Evolutionary conservation across 352 stramenopile species (phyloP).

Genomic region (Aphanomyces cochlioides): DNA sequence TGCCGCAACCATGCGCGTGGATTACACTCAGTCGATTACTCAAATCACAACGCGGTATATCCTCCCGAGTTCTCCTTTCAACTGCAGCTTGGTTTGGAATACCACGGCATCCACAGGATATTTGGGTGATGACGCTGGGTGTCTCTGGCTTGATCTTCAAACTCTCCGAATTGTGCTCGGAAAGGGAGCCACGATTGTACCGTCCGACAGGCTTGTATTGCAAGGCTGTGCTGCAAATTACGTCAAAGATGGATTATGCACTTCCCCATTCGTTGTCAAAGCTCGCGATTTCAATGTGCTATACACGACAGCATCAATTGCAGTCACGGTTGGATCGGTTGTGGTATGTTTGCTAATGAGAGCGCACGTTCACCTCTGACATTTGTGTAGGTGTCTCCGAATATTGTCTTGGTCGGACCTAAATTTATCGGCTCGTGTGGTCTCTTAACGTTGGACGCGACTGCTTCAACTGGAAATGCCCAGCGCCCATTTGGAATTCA

Average conservation of each 20-base stretch:
- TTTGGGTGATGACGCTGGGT: conserved; percentile 41
- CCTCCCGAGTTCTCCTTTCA: conserved; percentile 34
- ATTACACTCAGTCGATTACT: conserved; percentile 1
- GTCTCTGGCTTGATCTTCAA: conserved; percentile 55
- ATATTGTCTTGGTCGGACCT: conserved; percentile 44
- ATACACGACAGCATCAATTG: conserved; percentile 29
- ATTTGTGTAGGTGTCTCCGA: conserved; percentile 32
- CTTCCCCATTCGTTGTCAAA: conserved; percentile 23
- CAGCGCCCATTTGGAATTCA: conserved; percentile 45
- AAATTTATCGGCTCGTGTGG: conserved; percentile 63
- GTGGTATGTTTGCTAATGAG: background rate
- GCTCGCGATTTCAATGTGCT: conserved; percentile 25
- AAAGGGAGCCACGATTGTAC: conserved; percentile 41
- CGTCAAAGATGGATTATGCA: conserved; percentile 4
- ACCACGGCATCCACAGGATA: conserved; percentile 36
- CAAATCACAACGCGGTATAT: conserved; percentile 23
- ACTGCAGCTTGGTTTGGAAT: conserved; percentile 49
- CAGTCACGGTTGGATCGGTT: conserved; percentile 15
- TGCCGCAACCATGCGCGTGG: conserved; percentile 54
- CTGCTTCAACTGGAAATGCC: conserved; percentile 49
- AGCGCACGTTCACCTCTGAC: background rate
- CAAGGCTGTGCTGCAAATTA: conserved; percentile 43
- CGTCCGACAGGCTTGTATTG: conserved; percentile 44
- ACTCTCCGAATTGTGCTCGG: conserved; percentile 52
- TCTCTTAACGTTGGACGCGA: conserved; percentile 46